phyloP scores from a whole-genome alignment of 2,329 filamentous ascomycete species.

The Aspergillus piperis region DNA sequence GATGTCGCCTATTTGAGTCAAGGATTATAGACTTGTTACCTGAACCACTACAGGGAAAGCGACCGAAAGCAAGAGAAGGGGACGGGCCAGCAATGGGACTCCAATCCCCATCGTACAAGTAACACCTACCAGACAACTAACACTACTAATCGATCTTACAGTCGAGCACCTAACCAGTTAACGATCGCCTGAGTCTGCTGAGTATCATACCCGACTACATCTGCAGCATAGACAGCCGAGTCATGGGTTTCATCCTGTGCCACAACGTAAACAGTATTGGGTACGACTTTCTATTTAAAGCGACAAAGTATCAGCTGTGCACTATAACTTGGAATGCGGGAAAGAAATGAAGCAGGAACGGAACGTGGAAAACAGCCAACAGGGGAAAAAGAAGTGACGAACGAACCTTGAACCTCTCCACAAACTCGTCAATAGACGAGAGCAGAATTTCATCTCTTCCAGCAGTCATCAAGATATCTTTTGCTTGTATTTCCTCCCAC shows the following conservation, averaged over 20 bases:
- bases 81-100: background rate
- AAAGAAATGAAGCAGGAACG: too few species aligned
- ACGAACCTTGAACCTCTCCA: slow-evolving; percentile 34
- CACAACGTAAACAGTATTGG: slow-evolving; percentile 30
- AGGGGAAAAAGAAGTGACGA: background rate
- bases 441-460: slow-evolving; percentile 58
- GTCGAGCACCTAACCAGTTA: slow-evolving; percentile 31
- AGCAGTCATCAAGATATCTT: slow-evolving; percentile 54
- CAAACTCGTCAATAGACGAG: slow-evolving; percentile 34
- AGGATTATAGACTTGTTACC: too few species aligned
- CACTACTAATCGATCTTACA: slow-evolving; percentile 18
- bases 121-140: background rate
- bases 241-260: slow-evolving; percentile 34
- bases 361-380: background rate
- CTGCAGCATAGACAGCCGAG: slow-evolving; percentile 28
- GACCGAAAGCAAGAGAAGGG: too few species aligned
- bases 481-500: slow-evolving; percentile 53
- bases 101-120: background rate
- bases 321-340: too few species aligned
- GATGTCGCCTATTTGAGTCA: too few species aligned
- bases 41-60: too few species aligned
- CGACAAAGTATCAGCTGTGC: background rate
- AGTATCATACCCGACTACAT: slow-evolving; percentile 24
- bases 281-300: slow-evolving; percentile 30
- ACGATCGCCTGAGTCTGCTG: slow-evolving; percentile 31